Evolutionary conservation across 2,329 filamentous ascomycete genomes (phyloP).

Genomic region (Celoporthe dispersa): DNA sequence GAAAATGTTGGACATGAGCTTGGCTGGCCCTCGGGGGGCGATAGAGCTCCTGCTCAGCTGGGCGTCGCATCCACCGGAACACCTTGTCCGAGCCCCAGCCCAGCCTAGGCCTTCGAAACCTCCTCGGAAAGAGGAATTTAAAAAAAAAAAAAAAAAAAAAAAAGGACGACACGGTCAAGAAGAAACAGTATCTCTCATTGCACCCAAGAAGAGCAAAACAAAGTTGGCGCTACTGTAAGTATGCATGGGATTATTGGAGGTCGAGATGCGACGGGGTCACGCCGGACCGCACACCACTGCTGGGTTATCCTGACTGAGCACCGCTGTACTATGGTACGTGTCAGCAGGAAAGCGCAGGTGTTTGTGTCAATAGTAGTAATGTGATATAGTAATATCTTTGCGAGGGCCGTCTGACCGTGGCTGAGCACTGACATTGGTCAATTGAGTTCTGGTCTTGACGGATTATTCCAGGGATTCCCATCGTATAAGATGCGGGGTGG

Average conservation of each 20-base stretch:
- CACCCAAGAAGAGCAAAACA: background rate
- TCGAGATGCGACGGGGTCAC: background rate
- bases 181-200: background rate
- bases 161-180: background rate
- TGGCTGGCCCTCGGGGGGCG: background rate
- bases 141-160: background rate
- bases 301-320: background rate
- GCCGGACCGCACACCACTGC: background rate
- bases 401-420: background rate
- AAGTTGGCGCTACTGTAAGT: background rate
- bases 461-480: constrained; percentile 1
- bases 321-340: background rate
- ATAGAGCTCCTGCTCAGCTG: background rate
- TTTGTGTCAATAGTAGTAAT: background rate
- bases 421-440: constrained; percentile 8
- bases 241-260: background rate
- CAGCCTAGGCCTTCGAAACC: background rate
- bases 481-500: background rate
- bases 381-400: background rate
- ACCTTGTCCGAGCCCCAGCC: background rate
- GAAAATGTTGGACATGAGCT: background rate
- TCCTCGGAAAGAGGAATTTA: background rate
- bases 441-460: background rate
- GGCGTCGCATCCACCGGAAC: background rate
- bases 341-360: background rate